These are phyloP conservation scores for Solanum pimpinellifolium DNA, from an alignment of 257 asterid species.

Conservation along the genomic window DNA sequence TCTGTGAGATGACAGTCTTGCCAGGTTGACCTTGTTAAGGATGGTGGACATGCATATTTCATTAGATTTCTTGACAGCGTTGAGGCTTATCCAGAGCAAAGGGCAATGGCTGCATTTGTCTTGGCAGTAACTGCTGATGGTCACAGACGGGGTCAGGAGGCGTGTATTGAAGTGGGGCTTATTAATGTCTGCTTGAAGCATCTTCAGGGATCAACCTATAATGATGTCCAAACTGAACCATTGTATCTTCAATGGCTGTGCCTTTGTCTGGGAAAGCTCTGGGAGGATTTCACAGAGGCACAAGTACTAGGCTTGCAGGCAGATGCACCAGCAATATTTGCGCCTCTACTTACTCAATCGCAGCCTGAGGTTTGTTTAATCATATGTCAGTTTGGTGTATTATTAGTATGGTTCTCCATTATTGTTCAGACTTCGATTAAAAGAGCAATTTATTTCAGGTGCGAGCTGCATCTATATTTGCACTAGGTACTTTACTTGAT, in stretches of 20 bases:
- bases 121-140: slow-evolving; percentile 93
- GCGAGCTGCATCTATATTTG: slow-evolving; percentile 90
- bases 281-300: slow-evolving; percentile 92
- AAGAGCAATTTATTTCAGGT: slow-evolving; percentile 36
- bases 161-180: slow-evolving; percentile 74
- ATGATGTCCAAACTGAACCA: slow-evolving; percentile 77
- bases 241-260: slow-evolving; percentile 95
- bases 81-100: slow-evolving; percentile 96
- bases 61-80: slow-evolving; percentile 80
- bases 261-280: slow-evolving; percentile 84
- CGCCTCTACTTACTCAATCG: slow-evolving; percentile 78
- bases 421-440: background rate
- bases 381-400: background rate
- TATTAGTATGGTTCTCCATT: background rate
- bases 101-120: slow-evolving; percentile 99
- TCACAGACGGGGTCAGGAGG: slow-evolving; percentile 86
- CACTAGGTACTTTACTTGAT: slow-evolving; percentile 79
- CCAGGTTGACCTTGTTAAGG: slow-evolving; percentile 98
- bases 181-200: slow-evolving; percentile 69
- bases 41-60: slow-evolving; percentile 82
- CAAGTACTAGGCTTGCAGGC: slow-evolving; percentile 78
- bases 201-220: slow-evolving; percentile 62
- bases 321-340: slow-evolving; percentile 68
- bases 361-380: slow-evolving; percentile 79
- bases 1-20: slow-evolving; percentile 42